Evolutionary conservation across 179 eudicot genomes (phyloP), one percentile per base, ranked within the genome.

Genomic region (Beta lomatogona): DNA sequence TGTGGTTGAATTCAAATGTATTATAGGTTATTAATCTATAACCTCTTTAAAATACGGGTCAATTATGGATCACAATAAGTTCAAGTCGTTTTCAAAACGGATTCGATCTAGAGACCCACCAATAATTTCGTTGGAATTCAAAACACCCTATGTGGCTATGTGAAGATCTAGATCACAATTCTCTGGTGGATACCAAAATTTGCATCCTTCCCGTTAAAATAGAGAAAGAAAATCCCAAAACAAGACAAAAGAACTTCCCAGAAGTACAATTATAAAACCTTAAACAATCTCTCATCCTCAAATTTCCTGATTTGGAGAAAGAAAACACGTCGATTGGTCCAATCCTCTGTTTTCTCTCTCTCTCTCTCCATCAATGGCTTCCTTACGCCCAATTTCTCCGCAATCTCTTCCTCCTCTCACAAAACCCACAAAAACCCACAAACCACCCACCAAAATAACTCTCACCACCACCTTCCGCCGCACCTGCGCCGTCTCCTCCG

Each of bases 371-470:
- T 66, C 58, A 64, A 85, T 85, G 87, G 87, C 85, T 79, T 75
- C 87, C 55, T 64, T 85, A 48, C 77, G 44, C 83, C 28, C 83
- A 84, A 78, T 85, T 14, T 76, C 73, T 67, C 81, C 78, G 3
- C 48, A 61, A n/a, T 48, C 73, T 19, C 68, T 77, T 60, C 75
- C 74, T 63, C 73, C 82, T 54, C 69, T 85, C 7, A 14, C 78
- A 50, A 82, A 82, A 79, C 85, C 82, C 55, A 18, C 15, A 22
- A 74, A 71, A 25, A 57, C 83, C 50, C 64, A 53, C 59, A 78
- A 75, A 46, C 52, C 44, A 16, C 60, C 21, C 21, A n/a, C 41
- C 63, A 69, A 16, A 48, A 1, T 71, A 7, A 3, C 36, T 22
- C 72, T 48, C 68, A 5, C 61, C 68, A 22, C 79, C 77, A 46